phyloP scores from a whole-genome alignment of 169 alveolate species.

The Eimeria nieschulzi region DNA sequence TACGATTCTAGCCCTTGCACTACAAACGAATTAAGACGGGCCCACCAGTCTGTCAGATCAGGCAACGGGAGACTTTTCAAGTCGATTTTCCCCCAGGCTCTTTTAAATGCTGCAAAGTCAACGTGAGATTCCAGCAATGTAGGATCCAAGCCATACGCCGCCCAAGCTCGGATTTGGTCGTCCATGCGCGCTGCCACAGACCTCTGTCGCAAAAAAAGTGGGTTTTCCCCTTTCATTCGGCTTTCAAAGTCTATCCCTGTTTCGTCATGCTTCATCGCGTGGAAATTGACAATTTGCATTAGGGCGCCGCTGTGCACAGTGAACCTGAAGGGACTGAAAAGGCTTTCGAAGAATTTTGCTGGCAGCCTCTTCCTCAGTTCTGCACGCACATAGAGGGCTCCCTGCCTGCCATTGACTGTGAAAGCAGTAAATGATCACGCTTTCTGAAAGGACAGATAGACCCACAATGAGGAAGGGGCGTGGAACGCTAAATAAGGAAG shows the following conservation, averaged over 20 bases:
- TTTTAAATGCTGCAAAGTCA: constrained; percentile 54
- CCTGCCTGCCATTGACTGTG: too few species aligned
- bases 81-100: constrained; percentile 52
- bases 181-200: constrained; percentile 52
- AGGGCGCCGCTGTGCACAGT: constrained; percentile 73
- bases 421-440: too few species aligned
- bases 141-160: constrained; percentile 51
- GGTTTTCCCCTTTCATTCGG: constrained; percentile 1
- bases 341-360: constrained; percentile 18
- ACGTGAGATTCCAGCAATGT: constrained; percentile 55
- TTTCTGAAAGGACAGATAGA: too few species aligned
- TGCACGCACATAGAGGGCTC: background rate
- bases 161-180: constrained; percentile 56
- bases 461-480: too few species aligned
- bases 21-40: constrained; percentile 50
- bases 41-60: constrained; percentile 72
- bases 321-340: constrained; percentile 38
- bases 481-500: background rate
- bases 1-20: constrained; percentile 48
- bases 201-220: constrained; percentile 5
- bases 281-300: constrained; percentile 62
- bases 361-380: constrained; percentile 46
- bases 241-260: constrained; percentile 17
- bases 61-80: constrained; percentile 66
- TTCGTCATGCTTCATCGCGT: constrained; percentile 66